Evolutionary conservation across 1,139 yeast species (phyloP).

Genomic region (Torulaspora pretoriensis): DNA sequence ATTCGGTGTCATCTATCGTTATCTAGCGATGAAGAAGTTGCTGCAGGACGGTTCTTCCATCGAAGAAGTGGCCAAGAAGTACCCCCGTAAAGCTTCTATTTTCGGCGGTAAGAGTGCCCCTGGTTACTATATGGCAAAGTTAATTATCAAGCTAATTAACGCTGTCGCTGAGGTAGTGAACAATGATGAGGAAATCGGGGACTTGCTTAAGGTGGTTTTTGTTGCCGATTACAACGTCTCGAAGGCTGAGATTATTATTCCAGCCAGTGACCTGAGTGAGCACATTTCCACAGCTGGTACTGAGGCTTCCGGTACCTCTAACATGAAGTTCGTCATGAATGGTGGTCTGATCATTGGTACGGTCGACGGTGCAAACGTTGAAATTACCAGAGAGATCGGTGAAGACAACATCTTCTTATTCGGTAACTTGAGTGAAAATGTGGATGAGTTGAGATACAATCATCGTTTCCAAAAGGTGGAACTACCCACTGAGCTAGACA

Average conservation of each 20-base stretch:
- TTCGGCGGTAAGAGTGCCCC: conserved; percentile 98
- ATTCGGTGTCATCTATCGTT: conserved; percentile 82
- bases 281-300: conserved; percentile 99
- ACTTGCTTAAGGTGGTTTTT: conserved; percentile 77
- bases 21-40: conserved; percentile 68
- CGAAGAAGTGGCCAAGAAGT: conserved; percentile 56
- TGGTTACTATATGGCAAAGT: conserved; percentile 92
- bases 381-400: conserved; percentile 88
- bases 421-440: conserved; percentile 86
- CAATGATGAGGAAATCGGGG: conserved; percentile 68
- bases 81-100: conserved; percentile 71
- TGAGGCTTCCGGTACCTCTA: conserved; percentile 93
- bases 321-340: conserved; percentile 91
- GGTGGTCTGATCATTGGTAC: conserved; percentile 95
- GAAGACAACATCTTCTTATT: conserved; percentile 89
- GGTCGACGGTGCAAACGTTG: conserved; percentile 96
- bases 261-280: conserved; percentile 87
- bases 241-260: conserved; percentile 85
- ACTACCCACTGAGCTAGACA: conserved; percentile 50
- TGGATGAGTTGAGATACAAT: conserved; percentile 74
- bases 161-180: conserved; percentile 78
- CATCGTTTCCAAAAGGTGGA: conserved; percentile 56
- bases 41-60: conserved; percentile 43
- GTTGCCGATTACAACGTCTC: conserved; percentile 91
- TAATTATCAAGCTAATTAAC: conserved; percentile 80